Base-by-base conservation (phyloP, 1,139 yeast species). In the Meyerozyma smithsonii region DNA sequence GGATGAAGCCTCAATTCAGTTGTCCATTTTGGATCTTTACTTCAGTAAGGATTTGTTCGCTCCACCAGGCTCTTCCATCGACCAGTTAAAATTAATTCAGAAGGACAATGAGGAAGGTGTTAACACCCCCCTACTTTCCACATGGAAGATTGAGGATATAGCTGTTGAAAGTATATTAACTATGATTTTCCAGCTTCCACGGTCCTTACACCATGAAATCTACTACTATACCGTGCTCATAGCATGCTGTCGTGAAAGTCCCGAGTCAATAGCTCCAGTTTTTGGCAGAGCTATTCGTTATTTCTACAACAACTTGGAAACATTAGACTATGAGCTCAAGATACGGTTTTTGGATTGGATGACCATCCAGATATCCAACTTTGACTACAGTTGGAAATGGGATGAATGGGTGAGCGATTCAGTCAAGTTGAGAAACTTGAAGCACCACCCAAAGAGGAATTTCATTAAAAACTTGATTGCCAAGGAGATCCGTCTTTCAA, bases 321-420 rank as follows among this genome's bases (percentile, higher is more conserved):
- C 74, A 2, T 66, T 89, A 42, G 97, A 90, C 58, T 79, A 79
- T 48, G 97, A 89, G 59, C 66, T 86, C 40, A 77, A 81, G 48
- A 72, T 79, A 47, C 71, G 92, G 45, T 85, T 79, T 49, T 68
- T 88, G 54, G 95, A 87, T 59, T 94, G 98, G 98, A 84, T 94
- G 72, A 76, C 95, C 3, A 84, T 87, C 42, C 98, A 94, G 62
- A 77, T 94, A 56, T 84, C 95, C 50, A 92, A 92, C 59, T 94
- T 92, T 61, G 90, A 86, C 45, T 94, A 88, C 62, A 86, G 92
- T 35, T 94, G 99, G 99, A 89, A 89, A 57, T 92, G 99, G 99
- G 82, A 79, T 48, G 98, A 90, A 60, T 94, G 98, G 98, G 79
- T 76, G 35, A 62, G 61, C 1, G 85, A 81, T 52, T 72, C 83